Conservation (phyloP, 2,329 filamentous ascomycete species). For the Diplocarpon rosae region DNA sequence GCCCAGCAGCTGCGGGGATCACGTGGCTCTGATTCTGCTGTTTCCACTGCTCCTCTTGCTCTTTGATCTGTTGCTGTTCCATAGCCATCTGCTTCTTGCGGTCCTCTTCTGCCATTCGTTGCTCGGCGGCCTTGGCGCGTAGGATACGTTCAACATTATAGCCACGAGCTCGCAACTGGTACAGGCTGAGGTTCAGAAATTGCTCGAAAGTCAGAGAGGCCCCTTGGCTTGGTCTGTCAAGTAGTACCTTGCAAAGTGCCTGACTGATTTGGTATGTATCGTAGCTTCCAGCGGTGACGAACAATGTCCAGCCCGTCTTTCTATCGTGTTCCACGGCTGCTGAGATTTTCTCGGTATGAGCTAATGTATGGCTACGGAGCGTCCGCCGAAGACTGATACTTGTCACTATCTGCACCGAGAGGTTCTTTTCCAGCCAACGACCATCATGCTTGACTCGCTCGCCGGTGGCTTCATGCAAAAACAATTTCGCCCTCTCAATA, state of each 20-base stretch:
- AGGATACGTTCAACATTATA: constrained; percentile 97
- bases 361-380: constrained; percentile 58
- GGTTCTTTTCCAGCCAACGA: constrained; percentile 81
- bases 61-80: constrained; percentile 57
- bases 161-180: constrained; percentile 72
- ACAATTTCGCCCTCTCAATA: constrained; percentile 78
- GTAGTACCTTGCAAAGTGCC: constrained; percentile 68
- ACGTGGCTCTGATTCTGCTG: constrained; percentile 21
- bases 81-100: constrained; percentile 62
- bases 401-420: constrained; percentile 67
- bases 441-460: constrained; percentile 78
- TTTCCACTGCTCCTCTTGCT: constrained; percentile 40
- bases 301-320: constrained; percentile 53
- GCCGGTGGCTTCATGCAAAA: constrained; percentile 63
- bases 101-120: constrained; percentile 74
- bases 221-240: constrained; percentile 75
- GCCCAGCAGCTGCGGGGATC: constrained; percentile 8
- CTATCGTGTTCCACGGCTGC: constrained; percentile 54
- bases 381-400: constrained; percentile 67
- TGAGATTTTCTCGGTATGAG: constrained; percentile 63
- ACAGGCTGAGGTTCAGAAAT: constrained; percentile 74
- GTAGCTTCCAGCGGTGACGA: constrained; percentile 53
- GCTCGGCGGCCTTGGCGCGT: constrained; percentile 76
- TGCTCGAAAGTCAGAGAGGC: constrained; percentile 87
- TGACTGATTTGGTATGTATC: constrained; percentile 91